Evolutionary conservation across 1,284 basidiomycete genomes (phyloP).

Genomic region (Fomitopsis palustris): DNA sequence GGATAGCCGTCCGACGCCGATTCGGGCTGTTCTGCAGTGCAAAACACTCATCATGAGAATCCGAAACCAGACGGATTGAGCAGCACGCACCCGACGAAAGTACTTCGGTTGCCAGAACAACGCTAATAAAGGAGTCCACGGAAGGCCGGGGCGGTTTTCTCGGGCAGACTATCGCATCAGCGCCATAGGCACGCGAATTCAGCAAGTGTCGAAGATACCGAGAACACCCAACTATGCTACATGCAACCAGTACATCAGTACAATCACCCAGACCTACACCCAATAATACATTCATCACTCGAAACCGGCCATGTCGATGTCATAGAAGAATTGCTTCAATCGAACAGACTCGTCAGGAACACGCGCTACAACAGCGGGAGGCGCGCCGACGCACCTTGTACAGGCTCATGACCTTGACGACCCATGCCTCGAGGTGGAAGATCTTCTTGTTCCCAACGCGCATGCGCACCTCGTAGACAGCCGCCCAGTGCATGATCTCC

Average conservation of each 20-base stretch:
- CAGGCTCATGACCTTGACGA: conserved; percentile 80
- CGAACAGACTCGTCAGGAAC: background rate
- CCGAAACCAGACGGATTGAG: no score
- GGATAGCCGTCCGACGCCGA: no score
- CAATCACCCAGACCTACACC: background rate
- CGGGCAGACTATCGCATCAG: no score
- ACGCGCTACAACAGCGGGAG: background rate
- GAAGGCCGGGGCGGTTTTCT: no score
- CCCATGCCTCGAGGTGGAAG: conserved; percentile 93
- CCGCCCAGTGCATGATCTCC: conserved; percentile 95
- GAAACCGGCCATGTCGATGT: conserved; percentile 62
- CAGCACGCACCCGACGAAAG: no score
- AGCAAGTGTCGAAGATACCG: background rate
- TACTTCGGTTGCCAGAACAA: no score
- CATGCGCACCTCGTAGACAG: conserved; percentile 93
- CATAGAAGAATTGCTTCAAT: conserved; percentile 48
- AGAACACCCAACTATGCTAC: background rate
- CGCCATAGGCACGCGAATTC: no score
- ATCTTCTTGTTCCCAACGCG: conserved; percentile 91
- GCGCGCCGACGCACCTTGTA: conserved; percentile 58
- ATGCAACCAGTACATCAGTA: background rate
- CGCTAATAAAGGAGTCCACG: no score
- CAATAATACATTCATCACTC: no score
- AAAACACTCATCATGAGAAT: no score
- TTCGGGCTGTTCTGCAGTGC: no score